phyloP scores from a whole-genome alignment of 768 basidiomycete genomes.

The Lactifluus rugatus region DNA sequence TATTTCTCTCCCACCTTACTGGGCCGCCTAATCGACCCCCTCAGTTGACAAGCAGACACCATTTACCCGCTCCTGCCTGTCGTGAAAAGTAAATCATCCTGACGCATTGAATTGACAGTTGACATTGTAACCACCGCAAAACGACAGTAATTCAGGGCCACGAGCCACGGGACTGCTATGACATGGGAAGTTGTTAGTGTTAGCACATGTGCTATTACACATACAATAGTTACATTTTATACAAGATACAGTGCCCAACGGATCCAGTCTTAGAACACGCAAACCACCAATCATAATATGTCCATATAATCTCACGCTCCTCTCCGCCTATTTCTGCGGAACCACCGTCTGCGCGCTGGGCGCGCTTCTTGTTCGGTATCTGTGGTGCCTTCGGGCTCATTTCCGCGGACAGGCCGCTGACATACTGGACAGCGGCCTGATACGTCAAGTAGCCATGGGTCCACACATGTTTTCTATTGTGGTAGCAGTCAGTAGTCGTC shows the following conservation, averaged over 20 bases:
- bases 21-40: too few species aligned
- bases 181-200: not conserved
- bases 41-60: too few species aligned
- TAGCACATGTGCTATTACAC: slow-evolving; percentile 2
- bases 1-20: too few species aligned
- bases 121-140: not conserved
- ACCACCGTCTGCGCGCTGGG: slow-evolving; percentile 18
- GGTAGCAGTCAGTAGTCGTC: not conserved
- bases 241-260: not conserved
- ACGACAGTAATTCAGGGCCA: not conserved
- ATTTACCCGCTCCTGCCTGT: too few species aligned
- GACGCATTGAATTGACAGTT: too few species aligned
- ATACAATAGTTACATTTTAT: not conserved
- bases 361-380: slow-evolving; percentile 22
- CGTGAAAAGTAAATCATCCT: too few species aligned
- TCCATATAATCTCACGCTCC: not conserved
- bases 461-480: slow-evolving; percentile 71
- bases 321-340: slow-evolving; percentile 14
- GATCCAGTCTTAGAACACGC: not conserved
- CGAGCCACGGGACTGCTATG: not conserved
- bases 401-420: slow-evolving; percentile 60
- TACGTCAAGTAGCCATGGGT: slow-evolving; percentile 80
- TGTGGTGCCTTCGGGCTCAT: slow-evolving; percentile 29
- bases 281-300: not conserved
- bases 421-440: slow-evolving; percentile 86